phyloP scores from a whole-genome alignment of 2,329 filamentous ascomycete species.

The Chaetomiaceae sp. region DNA sequence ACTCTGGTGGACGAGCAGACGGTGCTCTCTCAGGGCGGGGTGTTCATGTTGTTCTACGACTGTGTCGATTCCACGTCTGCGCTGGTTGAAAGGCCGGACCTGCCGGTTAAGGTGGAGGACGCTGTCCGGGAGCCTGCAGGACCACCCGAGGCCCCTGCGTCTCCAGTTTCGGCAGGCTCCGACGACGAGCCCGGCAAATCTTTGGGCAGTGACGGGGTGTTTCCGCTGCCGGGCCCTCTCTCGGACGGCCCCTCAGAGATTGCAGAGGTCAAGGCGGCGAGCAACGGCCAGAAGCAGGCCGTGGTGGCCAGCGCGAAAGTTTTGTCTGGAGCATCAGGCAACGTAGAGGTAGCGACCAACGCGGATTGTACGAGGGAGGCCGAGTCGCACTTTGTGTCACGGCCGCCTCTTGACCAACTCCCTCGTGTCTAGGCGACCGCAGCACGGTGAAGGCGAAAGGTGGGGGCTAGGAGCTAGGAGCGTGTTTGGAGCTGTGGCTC shows the following conservation, averaged over 20 bases:
- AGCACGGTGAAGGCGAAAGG: neutral
- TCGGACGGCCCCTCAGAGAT: too few species aligned
- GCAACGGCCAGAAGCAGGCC: too few species aligned
- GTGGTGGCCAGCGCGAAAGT: too few species aligned
- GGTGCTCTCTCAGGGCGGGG: slow-evolving; percentile 71
- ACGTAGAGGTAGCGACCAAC: neutral
- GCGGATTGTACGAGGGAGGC: neutral
- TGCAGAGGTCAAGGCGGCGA: too few species aligned
- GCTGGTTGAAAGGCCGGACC: slow-evolving; percentile 26
- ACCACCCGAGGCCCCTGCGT: neutral
- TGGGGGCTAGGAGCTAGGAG: too few species aligned
- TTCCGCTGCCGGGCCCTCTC: neutral
- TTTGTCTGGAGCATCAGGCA: too few species aligned
- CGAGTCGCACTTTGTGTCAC: neutral
- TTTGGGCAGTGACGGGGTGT: neutral
- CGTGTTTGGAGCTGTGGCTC: neutral
- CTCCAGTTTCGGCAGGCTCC: too few species aligned
- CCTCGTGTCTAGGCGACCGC: neutral
- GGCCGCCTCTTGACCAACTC: neutral
- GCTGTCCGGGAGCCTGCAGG: neutral
- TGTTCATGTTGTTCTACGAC: slow-evolving; percentile 98
- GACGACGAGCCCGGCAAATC: neutral
- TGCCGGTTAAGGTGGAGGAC: neutral
- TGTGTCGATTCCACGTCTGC: slow-evolving; percentile 53
- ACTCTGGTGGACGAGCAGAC: slow-evolving; percentile 65